These are phyloP conservation scores for Fonsecaea pugnacius DNA, from an alignment of 2,329 filamentous ascomycete species.

Conservation along the genomic window DNA sequence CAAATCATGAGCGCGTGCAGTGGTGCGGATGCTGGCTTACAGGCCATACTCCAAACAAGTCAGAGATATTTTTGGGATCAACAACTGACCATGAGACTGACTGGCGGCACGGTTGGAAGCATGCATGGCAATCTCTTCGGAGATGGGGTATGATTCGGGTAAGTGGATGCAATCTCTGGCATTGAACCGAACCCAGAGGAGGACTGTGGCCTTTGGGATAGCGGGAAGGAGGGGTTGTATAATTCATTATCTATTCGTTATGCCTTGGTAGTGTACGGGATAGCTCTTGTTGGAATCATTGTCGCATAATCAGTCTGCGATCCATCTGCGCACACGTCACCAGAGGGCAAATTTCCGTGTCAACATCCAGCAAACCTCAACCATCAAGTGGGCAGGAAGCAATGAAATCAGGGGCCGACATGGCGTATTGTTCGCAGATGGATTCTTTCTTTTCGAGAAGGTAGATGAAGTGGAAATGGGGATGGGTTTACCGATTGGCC, in stretches of 20 bases:
- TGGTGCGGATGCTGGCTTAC: not conserved
- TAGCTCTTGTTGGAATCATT: not conserved
- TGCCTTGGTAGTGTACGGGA: not conserved
- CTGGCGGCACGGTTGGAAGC: not conserved
- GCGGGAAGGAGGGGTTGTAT: not conserved
- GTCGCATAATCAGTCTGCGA: not conserved
- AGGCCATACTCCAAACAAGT: conserved; percentile 5
- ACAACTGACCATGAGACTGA: conserved; percentile 15
- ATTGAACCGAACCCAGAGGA: not conserved
- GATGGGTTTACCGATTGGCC: conserved; percentile 7
- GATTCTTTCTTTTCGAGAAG: not conserved
- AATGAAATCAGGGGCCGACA: not conserved
- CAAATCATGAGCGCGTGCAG: conserved; percentile 9
- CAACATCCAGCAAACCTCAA: not conserved
- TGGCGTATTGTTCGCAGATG: not conserved
- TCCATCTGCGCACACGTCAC: conserved; percentile 5
- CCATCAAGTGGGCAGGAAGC: not conserved
- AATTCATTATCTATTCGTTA: not conserved
- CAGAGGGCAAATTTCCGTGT: not conserved
- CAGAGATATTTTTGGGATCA: conserved; percentile 22
- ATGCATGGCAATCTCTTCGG: conserved; percentile 8
- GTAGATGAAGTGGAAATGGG: conserved; percentile 4
- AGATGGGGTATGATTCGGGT: conserved; percentile 16
- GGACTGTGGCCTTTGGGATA: conserved; percentile 7
- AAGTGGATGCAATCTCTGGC: conserved; percentile 9